Percentiles rank a stretch among this genome's conserved stretches.
Conservation (phyloP, 2,329 filamentous ascomycete genomes). For the Fusarium armeniacum region DNA sequence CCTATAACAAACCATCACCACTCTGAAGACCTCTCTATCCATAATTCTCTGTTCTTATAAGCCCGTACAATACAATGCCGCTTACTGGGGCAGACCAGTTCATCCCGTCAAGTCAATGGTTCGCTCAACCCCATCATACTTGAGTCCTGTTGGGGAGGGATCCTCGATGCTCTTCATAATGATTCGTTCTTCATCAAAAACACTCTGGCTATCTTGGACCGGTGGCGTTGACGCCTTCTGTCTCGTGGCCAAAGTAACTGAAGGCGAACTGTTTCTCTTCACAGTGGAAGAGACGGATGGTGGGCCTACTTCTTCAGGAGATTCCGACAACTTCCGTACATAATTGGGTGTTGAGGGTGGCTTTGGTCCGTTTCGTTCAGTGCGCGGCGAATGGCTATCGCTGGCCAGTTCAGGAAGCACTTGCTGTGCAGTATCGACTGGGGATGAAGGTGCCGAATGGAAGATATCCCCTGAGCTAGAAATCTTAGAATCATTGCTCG, state of each 20-base stretch:
- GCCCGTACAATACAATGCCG: neutral
- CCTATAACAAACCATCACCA: neutral
- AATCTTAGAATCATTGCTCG: slow-evolving; percentile 38
- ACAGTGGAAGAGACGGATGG: slow-evolving; percentile 25
- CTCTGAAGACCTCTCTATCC: slow-evolving; percentile 2
- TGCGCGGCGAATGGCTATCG: slow-evolving; percentile 8
- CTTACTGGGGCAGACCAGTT: neutral
- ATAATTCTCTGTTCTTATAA: neutral
- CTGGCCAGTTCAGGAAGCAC: slow-evolving; percentile 31
- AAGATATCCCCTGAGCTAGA: slow-evolving; percentile 38
- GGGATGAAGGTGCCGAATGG: slow-evolving; percentile 46
- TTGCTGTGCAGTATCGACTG: slow-evolving; percentile 22
- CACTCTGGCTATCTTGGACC: slow-evolving; percentile 1
- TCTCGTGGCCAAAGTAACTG: slow-evolving; percentile 15
- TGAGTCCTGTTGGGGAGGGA: slow-evolving; percentile 26
- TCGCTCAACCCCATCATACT: slow-evolving; percentile 55
- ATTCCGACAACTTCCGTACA: slow-evolving; percentile 35
- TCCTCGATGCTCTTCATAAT: slow-evolving; percentile 43
- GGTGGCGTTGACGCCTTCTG: neutral
- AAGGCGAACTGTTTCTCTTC: slow-evolving; percentile 29
- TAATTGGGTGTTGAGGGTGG: slow-evolving; percentile 27
- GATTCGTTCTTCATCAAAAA: slow-evolving; percentile 16
- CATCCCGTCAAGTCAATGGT: slow-evolving; percentile 37
- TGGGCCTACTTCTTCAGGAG: slow-evolving; percentile 13
- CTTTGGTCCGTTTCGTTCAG: neutral